phyloP scores from a whole-genome alignment of 2,329 filamentous ascomycete genomes.

The Hypoxylon sp. region DNA sequence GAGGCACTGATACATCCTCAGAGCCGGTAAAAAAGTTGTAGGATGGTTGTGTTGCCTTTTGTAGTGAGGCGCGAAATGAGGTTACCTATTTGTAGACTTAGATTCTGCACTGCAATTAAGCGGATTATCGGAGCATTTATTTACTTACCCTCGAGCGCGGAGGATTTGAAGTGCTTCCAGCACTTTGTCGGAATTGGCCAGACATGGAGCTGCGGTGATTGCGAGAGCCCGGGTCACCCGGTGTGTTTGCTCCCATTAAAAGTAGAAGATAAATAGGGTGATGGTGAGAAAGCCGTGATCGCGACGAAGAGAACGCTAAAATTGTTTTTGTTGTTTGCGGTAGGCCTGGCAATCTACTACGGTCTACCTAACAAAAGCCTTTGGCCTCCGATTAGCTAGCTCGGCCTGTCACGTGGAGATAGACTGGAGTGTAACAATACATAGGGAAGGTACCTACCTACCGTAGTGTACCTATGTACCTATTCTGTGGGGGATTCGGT shows the following conservation, averaged over 20 bases:
- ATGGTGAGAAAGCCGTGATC: conserved; percentile 10
- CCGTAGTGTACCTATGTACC: no score
- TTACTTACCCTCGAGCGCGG: conserved; percentile 54
- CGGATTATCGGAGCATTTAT: conserved; percentile 23
- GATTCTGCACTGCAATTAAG: conserved; percentile 11
- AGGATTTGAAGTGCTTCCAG: conserved; percentile 45
- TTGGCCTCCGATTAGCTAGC: conserved; percentile 9
- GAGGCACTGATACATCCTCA: conserved; percentile 58
- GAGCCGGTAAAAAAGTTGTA: conserved; percentile 73
- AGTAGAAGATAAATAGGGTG: conserved; percentile 11
- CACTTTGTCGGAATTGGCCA: conserved; percentile 51
- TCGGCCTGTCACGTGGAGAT: conserved; percentile 18
- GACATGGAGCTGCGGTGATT: conserved; percentile 45
- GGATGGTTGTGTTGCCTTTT: conserved; percentile 63
- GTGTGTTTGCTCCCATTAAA: conserved; percentile 33
- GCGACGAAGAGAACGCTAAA: conserved; percentile 30
- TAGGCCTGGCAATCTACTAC: conserved; percentile 44
- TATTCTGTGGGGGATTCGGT: neutral
- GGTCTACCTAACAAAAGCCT: conserved; percentile 2
- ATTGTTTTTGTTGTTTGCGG: conserved; percentile 50
- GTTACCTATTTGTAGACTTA: conserved; percentile 56
- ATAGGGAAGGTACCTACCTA: no score
- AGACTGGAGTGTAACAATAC: no score
- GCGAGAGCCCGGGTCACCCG: conserved; percentile 16
- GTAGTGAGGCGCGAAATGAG: conserved; percentile 64